A percentile compares a stretch with the other conserved stretches of the same genome.
Evolutionary conservation across 495 filamentous ascomycete genomes (phyloP).

Genomic region (Aspergillus nidulans): DNA sequence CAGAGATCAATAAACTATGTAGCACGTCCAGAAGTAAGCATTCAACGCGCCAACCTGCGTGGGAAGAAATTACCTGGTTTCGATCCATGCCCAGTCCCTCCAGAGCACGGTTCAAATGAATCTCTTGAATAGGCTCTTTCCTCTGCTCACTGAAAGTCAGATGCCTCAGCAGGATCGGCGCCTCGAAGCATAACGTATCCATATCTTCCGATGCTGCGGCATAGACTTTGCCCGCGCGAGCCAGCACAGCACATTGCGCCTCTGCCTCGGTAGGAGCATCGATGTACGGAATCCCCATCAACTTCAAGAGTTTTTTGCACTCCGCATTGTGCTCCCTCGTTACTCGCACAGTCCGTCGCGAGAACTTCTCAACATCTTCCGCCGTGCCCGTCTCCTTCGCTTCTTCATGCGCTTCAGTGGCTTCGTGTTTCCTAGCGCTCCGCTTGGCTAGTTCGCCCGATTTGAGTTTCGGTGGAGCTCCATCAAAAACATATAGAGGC

Average conservation of each 20-base stretch:
- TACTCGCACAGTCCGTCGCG: slow-evolving; percentile 88
- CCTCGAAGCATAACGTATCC: slow-evolving; percentile 95
- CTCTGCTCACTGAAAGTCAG: slow-evolving; percentile 95
- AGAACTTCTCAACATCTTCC: slow-evolving; percentile 97
- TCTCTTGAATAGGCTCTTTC: slow-evolving; percentile 96
- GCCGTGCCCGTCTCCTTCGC: slow-evolving; percentile 96
- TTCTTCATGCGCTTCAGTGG: slow-evolving; percentile 81
- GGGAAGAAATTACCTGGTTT: slow-evolving; percentile 54
- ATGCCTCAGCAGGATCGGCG: slow-evolving; percentile 85
- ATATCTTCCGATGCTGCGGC: slow-evolving; percentile 97
- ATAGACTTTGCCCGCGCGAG: slow-evolving; percentile 90
- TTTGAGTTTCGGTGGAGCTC: slow-evolving; percentile 93
- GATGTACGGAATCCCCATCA: slow-evolving; percentile 96
- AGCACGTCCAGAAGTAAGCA: slow-evolving; percentile 3
- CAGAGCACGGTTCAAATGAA: slow-evolving; percentile 77
- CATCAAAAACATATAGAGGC: slow-evolving; percentile 96
- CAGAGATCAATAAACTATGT: slow-evolving; percentile 91
- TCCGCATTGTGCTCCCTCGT: slow-evolving; percentile 94
- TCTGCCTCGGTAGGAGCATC: slow-evolving; percentile 95
- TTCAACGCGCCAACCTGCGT: background rate
- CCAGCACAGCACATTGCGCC: slow-evolving; percentile 90
- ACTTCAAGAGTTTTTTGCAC: slow-evolving; percentile 79
- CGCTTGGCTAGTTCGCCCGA: slow-evolving; percentile 93
- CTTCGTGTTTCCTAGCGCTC: slow-evolving; percentile 84
- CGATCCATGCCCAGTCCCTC: slow-evolving; percentile 83